phyloP scores from a whole-genome alignment of 495 filamentous ascomycete species.

The Xylaria palmicola region DNA sequence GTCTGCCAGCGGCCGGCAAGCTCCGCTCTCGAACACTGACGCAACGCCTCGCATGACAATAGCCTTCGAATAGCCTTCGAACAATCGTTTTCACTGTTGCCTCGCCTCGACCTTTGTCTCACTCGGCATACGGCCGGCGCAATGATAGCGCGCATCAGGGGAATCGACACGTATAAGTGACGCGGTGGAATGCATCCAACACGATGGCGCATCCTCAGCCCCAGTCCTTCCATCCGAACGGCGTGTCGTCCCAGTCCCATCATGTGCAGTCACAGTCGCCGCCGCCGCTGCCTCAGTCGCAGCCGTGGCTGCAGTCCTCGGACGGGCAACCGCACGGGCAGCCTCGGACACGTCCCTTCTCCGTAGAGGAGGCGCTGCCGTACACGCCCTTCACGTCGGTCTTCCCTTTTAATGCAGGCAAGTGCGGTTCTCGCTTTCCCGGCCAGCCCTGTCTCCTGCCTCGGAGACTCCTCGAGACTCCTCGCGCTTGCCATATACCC shows the following conservation, averaged over 20 bases:
- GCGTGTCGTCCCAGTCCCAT: conserved; percentile 7
- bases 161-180: conserved; percentile 4
- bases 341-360: conserved; percentile 38
- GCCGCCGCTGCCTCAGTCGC: conserved; percentile 21
- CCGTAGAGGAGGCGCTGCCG: conserved; percentile 81
- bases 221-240: conserved; percentile 27
- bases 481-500: conserved; percentile 1
- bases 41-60: background rate
- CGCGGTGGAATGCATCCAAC: conserved; percentile 12
- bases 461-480: background rate
- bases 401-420: conserved; percentile 82
- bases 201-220: conserved; percentile 39
- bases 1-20: too few species aligned
- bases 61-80: background rate
- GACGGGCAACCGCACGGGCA: conserved; percentile 8
- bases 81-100: background rate
- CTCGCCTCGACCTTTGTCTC: too few species aligned
- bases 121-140: conserved; percentile 4
- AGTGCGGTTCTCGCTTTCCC: conserved; percentile 38
- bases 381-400: conserved; percentile 91
- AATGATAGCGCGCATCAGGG: conserved; percentile 1
- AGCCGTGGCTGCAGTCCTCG: conserved; percentile 10
- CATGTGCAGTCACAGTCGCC: conserved; percentile 15
- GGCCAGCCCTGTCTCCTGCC: conserved; percentile 24
- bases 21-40: too few species aligned